Percentiles rank a stretch among this genome's conserved stretches.
Evolutionary conservation across 2,329 filamentous ascomycete genomes (phyloP).

Genomic region (Phialocephala sp.): DNA sequence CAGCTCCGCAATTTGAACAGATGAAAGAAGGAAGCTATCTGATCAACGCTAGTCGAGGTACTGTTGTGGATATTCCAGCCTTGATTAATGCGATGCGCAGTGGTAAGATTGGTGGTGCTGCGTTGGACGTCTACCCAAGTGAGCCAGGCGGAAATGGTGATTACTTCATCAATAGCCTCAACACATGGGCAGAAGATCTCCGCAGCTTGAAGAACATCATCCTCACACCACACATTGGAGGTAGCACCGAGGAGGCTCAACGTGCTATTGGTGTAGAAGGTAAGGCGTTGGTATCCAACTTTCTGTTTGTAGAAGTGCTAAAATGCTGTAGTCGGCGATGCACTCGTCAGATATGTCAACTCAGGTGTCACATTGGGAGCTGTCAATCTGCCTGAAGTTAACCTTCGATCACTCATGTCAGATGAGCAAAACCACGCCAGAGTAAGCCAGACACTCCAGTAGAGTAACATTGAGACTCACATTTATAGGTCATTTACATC

Average conservation of each 20-base stretch:
- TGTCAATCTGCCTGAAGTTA: constrained; percentile 96
- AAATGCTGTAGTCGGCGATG: constrained; percentile 70
- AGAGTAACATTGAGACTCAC: constrained; percentile 32
- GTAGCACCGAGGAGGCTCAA: constrained; percentile 97
- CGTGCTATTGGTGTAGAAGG: constrained; percentile 91
- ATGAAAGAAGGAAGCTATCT: constrained; percentile 96
- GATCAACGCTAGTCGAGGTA: constrained; percentile 94
- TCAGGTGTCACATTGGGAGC: constrained; percentile 89
- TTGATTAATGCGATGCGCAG: constrained; percentile 85
- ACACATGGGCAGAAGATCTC: constrained; percentile 85
- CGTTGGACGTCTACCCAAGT: constrained; percentile 94
- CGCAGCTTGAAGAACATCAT: constrained; percentile 89
- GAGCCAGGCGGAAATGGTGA: constrained; percentile 94
- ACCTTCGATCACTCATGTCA: constrained; percentile 84
- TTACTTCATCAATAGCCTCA: constrained; percentile 87
- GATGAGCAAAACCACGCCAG: constrained; percentile 90
- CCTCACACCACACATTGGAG: constrained; percentile 94
- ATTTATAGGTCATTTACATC: constrained; percentile 80
- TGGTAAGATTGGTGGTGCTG: constrained; percentile 89
- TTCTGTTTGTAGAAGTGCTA: neutral
- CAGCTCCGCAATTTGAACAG: constrained; percentile 74
- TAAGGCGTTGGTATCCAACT: constrained; percentile 39
- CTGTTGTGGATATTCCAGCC: constrained; percentile 91
- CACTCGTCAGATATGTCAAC: constrained; percentile 93
- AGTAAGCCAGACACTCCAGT: constrained; percentile 50